These are phyloP conservation scores for Pythium brassicae DNA, from an alignment of 352 stramenopile species.

Conservation along the genomic window DNA sequence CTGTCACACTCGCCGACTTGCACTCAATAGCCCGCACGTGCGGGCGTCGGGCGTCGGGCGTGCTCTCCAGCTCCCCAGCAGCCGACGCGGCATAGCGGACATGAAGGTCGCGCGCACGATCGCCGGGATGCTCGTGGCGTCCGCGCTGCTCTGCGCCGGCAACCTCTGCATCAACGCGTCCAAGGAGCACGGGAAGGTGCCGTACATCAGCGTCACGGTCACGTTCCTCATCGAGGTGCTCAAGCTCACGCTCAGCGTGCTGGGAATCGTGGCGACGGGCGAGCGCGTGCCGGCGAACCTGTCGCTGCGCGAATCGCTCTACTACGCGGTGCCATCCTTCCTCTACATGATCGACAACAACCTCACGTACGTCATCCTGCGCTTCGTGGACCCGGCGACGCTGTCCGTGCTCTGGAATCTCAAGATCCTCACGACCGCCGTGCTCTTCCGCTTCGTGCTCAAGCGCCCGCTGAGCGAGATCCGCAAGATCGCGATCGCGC, in stretches of 20 bases:
- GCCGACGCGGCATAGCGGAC: no score
- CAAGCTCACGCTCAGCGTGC: conserved; percentile 56
- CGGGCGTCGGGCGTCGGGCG: no score
- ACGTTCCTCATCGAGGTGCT: conserved; percentile 84
- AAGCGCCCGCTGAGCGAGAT: conserved; percentile 67
- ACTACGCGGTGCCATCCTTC: conserved; percentile 80
- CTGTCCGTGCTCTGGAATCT: conserved; percentile 87
- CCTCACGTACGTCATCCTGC: conserved; percentile 84
- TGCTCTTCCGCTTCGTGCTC: conserved; percentile 82
- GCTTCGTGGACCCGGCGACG: conserved; percentile 81
- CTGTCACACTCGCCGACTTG: no score
- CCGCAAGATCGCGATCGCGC: conserved; percentile 65
- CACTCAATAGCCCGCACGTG: no score
- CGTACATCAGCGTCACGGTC: conserved; percentile 80
- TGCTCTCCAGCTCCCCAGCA: no score
- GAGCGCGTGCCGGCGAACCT: conserved; percentile 37
- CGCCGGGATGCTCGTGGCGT: conserved; percentile 56
- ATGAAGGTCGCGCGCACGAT: conserved; percentile 47
- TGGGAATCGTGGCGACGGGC: conserved; percentile 35
- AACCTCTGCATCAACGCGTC: conserved; percentile 86
- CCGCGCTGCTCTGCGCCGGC: conserved; percentile 69
- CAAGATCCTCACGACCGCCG: conserved; percentile 83
- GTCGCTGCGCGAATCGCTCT: conserved; percentile 47
- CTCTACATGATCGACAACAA: conserved; percentile 89
- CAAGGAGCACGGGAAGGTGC: conserved; percentile 68